Percentiles rank a stretch among this genome's conserved stretches.
Evolutionary conservation across 495 filamentous ascomycete genomes (phyloP).

Genomic region (Geopyxis carbonaria): DNA sequence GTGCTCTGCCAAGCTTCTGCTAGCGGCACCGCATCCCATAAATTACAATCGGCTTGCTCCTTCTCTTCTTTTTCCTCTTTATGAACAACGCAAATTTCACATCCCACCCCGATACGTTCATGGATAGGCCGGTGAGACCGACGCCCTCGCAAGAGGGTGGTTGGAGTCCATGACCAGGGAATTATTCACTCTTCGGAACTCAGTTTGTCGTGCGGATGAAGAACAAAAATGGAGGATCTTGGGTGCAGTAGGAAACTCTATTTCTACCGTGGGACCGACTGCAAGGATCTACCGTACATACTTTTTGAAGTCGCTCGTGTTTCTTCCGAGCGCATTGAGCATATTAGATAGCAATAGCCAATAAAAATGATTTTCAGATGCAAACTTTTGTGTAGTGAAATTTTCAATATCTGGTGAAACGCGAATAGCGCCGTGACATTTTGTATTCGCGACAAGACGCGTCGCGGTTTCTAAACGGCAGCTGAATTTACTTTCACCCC

Average conservation of each 20-base stretch:
- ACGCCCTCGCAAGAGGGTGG: slow-evolving; percentile 13
- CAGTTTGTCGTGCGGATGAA: slow-evolving; percentile 35
- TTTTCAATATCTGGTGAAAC: too few species aligned
- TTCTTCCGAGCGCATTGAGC: too few species aligned
- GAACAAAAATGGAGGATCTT: slow-evolving; percentile 44
- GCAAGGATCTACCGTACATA: slow-evolving; percentile 55
- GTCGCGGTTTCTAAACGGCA: too few species aligned
- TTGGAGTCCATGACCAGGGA: slow-evolving; percentile 42
- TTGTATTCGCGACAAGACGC: too few species aligned
- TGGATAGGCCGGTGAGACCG: slow-evolving; percentile 8
- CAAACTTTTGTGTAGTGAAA: too few species aligned
- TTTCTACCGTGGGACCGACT: slow-evolving; percentile 37
- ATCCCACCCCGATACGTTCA: slow-evolving; percentile 13
- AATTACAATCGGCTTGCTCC: slow-evolving; percentile 5
- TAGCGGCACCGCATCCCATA: neutral
- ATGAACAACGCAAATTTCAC: slow-evolving; percentile 56
- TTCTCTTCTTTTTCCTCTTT: slow-evolving; percentile 30
- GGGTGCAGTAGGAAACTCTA: slow-evolving; percentile 39
- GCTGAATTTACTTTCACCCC: too few species aligned
- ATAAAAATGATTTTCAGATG: too few species aligned
- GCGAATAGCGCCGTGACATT: too few species aligned
- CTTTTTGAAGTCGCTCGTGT: too few species aligned
- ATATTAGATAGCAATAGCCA: too few species aligned
- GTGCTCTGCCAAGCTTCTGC: slow-evolving; percentile 7
- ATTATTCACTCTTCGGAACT: slow-evolving; percentile 32